A percentile compares a stretch with the other conserved stretches of the same genome.
These are phyloP conservation scores for Nicotiana rustica DNA, from an alignment of 305 asterid genomes.

Conservation along the genomic window DNA sequence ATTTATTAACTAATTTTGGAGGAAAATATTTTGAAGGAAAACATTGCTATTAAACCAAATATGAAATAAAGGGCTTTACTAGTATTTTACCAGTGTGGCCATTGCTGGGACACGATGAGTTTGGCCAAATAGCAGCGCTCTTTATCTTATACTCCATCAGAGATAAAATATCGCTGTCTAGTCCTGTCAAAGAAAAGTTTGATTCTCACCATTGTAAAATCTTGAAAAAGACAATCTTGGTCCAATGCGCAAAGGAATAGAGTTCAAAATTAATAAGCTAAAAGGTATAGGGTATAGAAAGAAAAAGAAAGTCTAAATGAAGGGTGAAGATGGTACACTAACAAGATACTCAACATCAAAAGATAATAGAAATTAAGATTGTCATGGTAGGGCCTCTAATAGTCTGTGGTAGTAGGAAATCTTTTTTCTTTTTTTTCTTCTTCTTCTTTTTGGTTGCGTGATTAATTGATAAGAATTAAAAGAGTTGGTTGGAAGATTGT, in stretches of 20 bases:
- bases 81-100: too few species aligned
- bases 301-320: neutral
- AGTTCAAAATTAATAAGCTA: neutral
- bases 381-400: neutral
- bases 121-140: too few species aligned
- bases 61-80: too few species aligned
- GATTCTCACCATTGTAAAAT: neutral
- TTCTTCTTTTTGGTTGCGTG: neutral
- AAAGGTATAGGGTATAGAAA: neutral
- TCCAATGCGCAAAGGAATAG: neutral
- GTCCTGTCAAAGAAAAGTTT: neutral
- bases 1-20: too few species aligned
- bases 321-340: neutral
- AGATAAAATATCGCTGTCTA: neutral
- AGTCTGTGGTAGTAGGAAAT: neutral
- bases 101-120: too few species aligned
- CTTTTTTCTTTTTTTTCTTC: neutral
- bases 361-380: neutral
- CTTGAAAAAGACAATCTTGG: neutral
- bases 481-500: conserved; percentile 16
- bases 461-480: neutral
- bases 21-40: too few species aligned
- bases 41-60: too few species aligned
- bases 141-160: neutral
- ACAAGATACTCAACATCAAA: conserved; percentile 4